phyloP scores from a whole-genome alignment of 1,139 yeast species.

The Sugiyamaella castrensis region DNA sequence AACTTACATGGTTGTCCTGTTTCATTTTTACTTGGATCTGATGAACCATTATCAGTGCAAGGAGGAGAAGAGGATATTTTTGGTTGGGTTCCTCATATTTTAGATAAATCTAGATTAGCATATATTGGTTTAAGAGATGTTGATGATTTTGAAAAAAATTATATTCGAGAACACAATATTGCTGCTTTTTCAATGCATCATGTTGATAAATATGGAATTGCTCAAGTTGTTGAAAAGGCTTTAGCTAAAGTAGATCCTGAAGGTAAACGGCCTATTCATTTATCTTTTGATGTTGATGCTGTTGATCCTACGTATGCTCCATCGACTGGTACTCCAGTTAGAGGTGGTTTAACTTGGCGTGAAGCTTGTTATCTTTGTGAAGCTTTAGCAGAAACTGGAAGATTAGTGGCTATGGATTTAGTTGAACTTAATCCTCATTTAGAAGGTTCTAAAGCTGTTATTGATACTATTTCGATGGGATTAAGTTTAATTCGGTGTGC shows the following conservation, averaged over 20 bases:
- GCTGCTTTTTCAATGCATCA: slow-evolving; percentile 95
- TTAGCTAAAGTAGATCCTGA: slow-evolving; percentile 73
- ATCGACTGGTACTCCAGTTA: slow-evolving; percentile 96
- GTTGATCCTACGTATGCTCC: slow-evolving; percentile 93
- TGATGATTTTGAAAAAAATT: slow-evolving; percentile 77
- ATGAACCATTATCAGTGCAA: slow-evolving; percentile 38
- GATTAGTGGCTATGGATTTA: slow-evolving; percentile 80
- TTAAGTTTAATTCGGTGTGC: slow-evolving; percentile 93
- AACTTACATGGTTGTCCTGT: slow-evolving; percentile 97
- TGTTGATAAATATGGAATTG: slow-evolving; percentile 90
- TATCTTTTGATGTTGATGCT: slow-evolving; percentile 95
- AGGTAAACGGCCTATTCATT: slow-evolving; percentile 72
- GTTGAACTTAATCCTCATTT: slow-evolving; percentile 92
- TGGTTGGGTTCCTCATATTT: slow-evolving; percentile 72
- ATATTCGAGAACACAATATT: slow-evolving; percentile 66
- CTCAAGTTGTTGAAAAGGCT: slow-evolving; percentile 90
- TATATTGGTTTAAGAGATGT: slow-evolving; percentile 95
- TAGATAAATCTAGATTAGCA: slow-evolving; percentile 71
- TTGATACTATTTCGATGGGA: slow-evolving; percentile 87
- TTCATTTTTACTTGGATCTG: slow-evolving; percentile 74
- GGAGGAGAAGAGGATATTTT: slow-evolving; percentile 43
- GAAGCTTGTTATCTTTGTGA: slow-evolving; percentile 93
- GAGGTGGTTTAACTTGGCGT: slow-evolving; percentile 92
- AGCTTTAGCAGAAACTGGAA: slow-evolving; percentile 85
- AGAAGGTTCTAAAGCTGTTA: slow-evolving; percentile 65